Base-by-base conservation (phyloP, 306 rosid genomes). In the Sechiopsis laciniata region DNA sequence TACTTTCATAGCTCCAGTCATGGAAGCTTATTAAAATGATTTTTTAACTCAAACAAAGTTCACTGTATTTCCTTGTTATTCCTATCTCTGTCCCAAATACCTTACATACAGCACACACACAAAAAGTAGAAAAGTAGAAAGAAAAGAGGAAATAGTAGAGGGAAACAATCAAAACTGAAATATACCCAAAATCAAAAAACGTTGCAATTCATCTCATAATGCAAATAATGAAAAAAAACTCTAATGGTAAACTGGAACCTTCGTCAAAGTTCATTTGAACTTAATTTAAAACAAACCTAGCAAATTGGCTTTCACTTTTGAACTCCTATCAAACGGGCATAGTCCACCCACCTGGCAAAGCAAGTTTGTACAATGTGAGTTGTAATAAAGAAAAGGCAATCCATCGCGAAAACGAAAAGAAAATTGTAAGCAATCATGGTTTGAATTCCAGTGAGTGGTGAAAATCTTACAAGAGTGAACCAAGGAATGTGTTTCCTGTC, bases 291-390 rank as follows among this genome's bases (percentile, higher is more conserved):
- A 12, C 73, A 68, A 68, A 68, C 57, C 45, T 21, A 21, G 20
- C 11, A 19, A 48, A 66, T 68, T 48, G 12, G 20, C 72, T 13
- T 46, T 68, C 37, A 68, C 57, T 68, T 45, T 15, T 90, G 98
- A 74, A 93, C 82, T 72, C 94, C 98, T 72, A 82, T 80, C 96
- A 91, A 87, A 59, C 96, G 84, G 40, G 91, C 96, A 80, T 87
- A 93, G 80, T 90, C 96, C 54, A 93, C 93, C 98, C 98, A 90
- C 91, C 96, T 93, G 79, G 10, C 57, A 59, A 29, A 80, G 32
- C 73, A 32, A 74, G 14, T 55, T 66, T 20, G 29, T 19, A 37
- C 45, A 15, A 9, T n/a, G 46, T 42, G 4, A 2, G 24, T 63
- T n/a, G 24, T 35, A 10, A 2, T 24, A 19, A 2, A 20, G 53